A percentile compares a stretch with the other conserved stretches of the same genome.
Evolutionary conservation across 495 filamentous ascomycete species (phyloP).

Genomic region (Delitschia confertaspora): DNA sequence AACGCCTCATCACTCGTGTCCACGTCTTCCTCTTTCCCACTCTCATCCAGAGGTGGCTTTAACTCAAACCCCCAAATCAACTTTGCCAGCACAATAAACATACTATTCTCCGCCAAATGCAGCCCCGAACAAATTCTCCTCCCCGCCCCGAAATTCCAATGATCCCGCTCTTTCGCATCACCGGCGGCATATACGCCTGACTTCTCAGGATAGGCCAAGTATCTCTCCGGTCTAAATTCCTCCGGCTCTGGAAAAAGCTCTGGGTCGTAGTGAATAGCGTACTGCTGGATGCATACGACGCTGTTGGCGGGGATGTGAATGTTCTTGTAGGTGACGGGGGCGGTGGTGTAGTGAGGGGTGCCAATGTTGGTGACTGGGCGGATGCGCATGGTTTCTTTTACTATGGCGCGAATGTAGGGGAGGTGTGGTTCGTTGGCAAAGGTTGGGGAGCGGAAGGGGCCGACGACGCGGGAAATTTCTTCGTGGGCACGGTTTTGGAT

Average conservation of each 20-base stretch:
- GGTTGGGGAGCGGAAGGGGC: constrained; percentile 10
- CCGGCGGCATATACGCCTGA: constrained; percentile 21
- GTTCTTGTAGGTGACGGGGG: constrained; percentile 21
- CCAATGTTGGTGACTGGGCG: constrained; percentile 25
- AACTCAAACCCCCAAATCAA: constrained; percentile 29
- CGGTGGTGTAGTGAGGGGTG: constrained; percentile 23
- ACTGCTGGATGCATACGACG: constrained; percentile 19
- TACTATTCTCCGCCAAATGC: constrained; percentile 28
- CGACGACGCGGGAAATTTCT: constrained; percentile 9
- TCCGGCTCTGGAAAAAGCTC: constrained; percentile 15
- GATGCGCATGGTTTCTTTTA: constrained; percentile 25
- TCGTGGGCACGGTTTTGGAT: constrained; percentile 11
- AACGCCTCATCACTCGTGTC: constrained; percentile 25
- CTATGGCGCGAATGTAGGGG: constrained; percentile 22
- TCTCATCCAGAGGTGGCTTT: constrained; percentile 8
- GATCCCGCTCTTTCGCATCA: constrained; percentile 20
- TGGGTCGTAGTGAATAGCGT: constrained; percentile 21
- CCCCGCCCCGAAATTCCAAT: constrained; percentile 28
- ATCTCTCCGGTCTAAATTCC: constrained; percentile 14
- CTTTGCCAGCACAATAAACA: constrained; percentile 26
- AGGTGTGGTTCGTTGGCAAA: constrained; percentile 18
- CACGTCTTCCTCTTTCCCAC: constrained; percentile 18
- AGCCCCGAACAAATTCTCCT: constrained; percentile 23
- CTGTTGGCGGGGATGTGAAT: constrained; percentile 20
- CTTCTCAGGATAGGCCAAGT: constrained; percentile 13